Percentiles rank a stretch among this genome's conserved stretches.
Conservation (phyloP, 1,284 basidiomycete species). For the Austroboletus sp. region DNA sequence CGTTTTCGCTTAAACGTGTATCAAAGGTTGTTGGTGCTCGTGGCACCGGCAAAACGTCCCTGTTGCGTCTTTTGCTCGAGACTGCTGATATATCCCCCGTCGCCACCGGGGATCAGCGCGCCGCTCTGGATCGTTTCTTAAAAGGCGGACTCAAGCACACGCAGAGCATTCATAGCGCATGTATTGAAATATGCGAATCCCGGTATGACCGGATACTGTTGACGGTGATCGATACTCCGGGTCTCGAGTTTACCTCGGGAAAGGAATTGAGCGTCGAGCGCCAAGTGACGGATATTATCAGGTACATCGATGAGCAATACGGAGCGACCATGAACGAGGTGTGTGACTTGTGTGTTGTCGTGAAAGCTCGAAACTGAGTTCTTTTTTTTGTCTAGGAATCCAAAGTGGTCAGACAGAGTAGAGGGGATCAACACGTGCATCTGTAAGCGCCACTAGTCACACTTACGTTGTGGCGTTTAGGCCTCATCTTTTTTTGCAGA, state of each 20-base stretch:
- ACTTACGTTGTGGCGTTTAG: constrained; percentile 1
- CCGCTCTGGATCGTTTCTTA: constrained; percentile 55
- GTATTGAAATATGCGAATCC: constrained; percentile 72
- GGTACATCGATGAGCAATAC: constrained; percentile 69
- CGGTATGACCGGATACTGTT: constrained; percentile 67
- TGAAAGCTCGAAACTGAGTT: background rate
- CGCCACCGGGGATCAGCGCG: constrained; percentile 61
- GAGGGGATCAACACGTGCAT: constrained; percentile 79
- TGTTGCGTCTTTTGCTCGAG: constrained; percentile 61
- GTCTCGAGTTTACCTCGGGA: constrained; percentile 64
- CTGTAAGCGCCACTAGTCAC: constrained; percentile 45
- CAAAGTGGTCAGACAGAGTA: constrained; percentile 75
- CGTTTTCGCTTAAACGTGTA: constrained; percentile 4
- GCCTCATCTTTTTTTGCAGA: constrained; percentile 34
- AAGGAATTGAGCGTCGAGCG: constrained; percentile 69
- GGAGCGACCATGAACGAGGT: constrained; percentile 80
- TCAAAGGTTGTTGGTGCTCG: constrained; percentile 67
- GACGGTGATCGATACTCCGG: constrained; percentile 76
- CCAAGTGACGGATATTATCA: constrained; percentile 62
- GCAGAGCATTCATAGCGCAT: constrained; percentile 54
- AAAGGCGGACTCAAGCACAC: constrained; percentile 54
- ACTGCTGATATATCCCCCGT: constrained; percentile 70
- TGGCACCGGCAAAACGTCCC: constrained; percentile 72
- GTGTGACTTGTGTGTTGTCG: constrained; percentile 21
- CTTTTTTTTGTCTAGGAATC: constrained; percentile 51